Evolutionary conservation across 108 stramenopile species (phyloP), one percentile per base, ranked within the genome.

Genomic region (Schizochytrium sp.): DNA sequence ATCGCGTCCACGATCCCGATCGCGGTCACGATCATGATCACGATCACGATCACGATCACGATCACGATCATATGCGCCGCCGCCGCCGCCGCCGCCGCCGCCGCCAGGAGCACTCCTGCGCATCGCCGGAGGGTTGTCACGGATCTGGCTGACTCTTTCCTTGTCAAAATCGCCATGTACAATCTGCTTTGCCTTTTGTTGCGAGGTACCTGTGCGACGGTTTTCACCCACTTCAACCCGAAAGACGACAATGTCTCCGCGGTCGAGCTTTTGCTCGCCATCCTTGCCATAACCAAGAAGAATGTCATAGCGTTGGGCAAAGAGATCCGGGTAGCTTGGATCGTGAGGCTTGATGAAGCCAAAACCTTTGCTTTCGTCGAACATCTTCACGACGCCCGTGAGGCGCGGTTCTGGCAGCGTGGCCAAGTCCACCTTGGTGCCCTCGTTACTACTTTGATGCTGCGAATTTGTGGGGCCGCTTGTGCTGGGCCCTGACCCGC

Each of bases 371-470:
- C 23, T 23, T 83, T 83, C 76, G 23, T 83, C 76, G 51, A 28
- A 83, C 76, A 83, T 83, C 23, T 83, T 83, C 45, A 83, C 76
- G 45, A 53, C 51, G n/a, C 76, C 76, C n/a, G 76, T 53, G 48
- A 83, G n/a, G 16, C 76, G 45, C 2, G 76, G 76, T 18, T 53
- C 76, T 6, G 45, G 76, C 10, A 83, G 51, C n/a, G 76, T 53
- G 10, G 76, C 51, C 6, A 53, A 45, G 76, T 83, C 76, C 43
- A 83, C 23, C 51, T 53, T 41, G 10, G 8, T 57, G 55, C 34
- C 34, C 34, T 34, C 34, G 34, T 34, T 34, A 34, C 34, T 34
- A 2, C 34, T 34, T 34, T 34, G 34, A 34, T 34, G 34, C 34
- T 34, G 34, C 34, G 34, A 34, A 2, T 34, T 34, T 0, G 34